Percentiles rank a stretch among this genome's conserved stretches.
phyloP scores from a whole-genome alignment of 352 stramenopile genomes.

The Pythium diclinum region DNA sequence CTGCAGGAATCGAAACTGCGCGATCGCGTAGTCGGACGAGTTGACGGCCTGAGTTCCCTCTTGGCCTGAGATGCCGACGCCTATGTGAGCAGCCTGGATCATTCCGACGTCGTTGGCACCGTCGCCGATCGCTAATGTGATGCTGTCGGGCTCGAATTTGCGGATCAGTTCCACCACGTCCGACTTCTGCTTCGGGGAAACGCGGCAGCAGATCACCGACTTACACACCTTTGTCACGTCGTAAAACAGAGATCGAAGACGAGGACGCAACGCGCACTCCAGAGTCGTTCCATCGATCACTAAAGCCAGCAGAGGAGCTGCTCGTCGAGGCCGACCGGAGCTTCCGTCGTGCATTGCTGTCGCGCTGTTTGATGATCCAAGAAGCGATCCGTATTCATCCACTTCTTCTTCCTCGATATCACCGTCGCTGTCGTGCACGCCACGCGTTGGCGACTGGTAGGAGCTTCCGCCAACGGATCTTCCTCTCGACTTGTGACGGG shows the following conservation, averaged over 20 bases:
- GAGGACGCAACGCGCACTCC: constrained; percentile 53
- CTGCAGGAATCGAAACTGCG: constrained; percentile 93
- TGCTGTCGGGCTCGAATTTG: constrained; percentile 56
- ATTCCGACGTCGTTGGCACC: constrained; percentile 96
- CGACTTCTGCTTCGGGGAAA: constrained; percentile 88
- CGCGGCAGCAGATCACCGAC: constrained; percentile 86
- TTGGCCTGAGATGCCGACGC: constrained; percentile 90
- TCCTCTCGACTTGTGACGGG: constrained; percentile 5
- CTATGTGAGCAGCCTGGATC: constrained; percentile 92
- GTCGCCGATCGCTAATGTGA: constrained; percentile 93
- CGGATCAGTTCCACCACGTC: constrained; percentile 81
- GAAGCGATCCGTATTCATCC: constrained; percentile 17
- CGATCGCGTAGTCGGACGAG: constrained; percentile 91
- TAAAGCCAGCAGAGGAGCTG: constrained; percentile 49
- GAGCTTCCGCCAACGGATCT: constrained; percentile 1
- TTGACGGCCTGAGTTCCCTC: constrained; percentile 93
- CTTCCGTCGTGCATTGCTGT: neutral
- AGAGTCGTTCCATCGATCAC: constrained; percentile 94
- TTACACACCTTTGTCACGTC: constrained; percentile 63
- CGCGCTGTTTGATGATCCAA: neutral
- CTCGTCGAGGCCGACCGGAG: neutral
- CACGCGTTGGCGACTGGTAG: neutral
- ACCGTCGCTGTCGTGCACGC: constrained; percentile 32
- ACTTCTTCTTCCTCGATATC: constrained; percentile 15
- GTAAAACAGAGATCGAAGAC: constrained; percentile 58